These are phyloP conservation scores for Colletotrichum sp. DNA, from an alignment of 2,329 filamentous ascomycete species.

Conservation along the genomic window DNA sequence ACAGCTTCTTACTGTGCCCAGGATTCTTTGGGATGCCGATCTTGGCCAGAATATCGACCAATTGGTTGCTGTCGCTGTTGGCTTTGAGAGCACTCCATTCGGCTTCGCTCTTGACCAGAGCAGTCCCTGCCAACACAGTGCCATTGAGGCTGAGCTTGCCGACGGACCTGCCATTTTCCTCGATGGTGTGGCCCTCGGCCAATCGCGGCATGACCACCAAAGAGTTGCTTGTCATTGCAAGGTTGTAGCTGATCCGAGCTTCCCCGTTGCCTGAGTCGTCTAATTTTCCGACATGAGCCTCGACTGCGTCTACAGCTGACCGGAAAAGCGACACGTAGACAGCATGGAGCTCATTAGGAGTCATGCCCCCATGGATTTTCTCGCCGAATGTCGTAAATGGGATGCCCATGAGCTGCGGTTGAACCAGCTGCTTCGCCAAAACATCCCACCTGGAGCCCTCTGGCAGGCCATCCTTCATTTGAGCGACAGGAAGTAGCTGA, in stretches of 20 bases:
- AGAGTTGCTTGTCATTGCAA: constrained; percentile 60
- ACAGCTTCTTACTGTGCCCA: constrained; percentile 2
- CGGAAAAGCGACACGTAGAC: constrained; percentile 55
- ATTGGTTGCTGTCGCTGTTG: constrained; percentile 1
- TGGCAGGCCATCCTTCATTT: constrained; percentile 62
- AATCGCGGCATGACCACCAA: constrained; percentile 62
- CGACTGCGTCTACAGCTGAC: constrained; percentile 45
- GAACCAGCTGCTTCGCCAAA: constrained; percentile 46
- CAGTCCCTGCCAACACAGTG: constrained; percentile 67
- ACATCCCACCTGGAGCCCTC: constrained; percentile 49
- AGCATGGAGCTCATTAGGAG: constrained; percentile 39
- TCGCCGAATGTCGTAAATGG: constrained; percentile 53
- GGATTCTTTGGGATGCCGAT: constrained; percentile 40
- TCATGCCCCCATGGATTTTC: constrained; percentile 37
- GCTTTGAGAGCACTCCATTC: constrained; percentile 62
- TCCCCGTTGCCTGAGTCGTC: constrained; percentile 37
- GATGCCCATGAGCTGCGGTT: constrained; percentile 20
- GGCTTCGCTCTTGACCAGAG: constrained; percentile 62
- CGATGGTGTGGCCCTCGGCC: constrained; percentile 50
- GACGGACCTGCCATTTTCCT: constrained; percentile 33
- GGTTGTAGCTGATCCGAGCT: constrained; percentile 66
- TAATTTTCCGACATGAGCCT: constrained; percentile 10
- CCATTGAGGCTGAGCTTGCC: constrained; percentile 62
- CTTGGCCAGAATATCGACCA: constrained; percentile 43
- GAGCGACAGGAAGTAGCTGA: constrained; percentile 70